phyloP scores from a whole-genome alignment of 352 stramenopile species.

The Globisporangium irregulare region DNA sequence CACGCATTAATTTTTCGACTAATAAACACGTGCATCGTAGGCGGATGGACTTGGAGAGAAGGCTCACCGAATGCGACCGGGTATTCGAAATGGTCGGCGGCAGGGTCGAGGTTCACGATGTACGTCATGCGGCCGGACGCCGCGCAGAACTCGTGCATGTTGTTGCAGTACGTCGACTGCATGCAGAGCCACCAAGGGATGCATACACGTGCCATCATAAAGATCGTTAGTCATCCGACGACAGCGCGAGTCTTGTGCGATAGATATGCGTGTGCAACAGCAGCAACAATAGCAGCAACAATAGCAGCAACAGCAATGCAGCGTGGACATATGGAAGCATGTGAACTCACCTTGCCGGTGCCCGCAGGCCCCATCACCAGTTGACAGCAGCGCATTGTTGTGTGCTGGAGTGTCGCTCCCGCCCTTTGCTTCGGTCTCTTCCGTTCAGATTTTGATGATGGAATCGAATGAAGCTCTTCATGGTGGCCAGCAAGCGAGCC shows the following conservation, averaged over 20 bases:
- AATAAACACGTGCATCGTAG: slow-evolving; percentile 4
- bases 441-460: background rate
- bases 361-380: slow-evolving; percentile 91
- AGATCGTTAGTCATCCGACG: background rate
- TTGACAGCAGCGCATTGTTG: slow-evolving; percentile 83
- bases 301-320: background rate
- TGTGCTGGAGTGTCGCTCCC: slow-evolving; percentile 1
- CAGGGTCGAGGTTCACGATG: slow-evolving; percentile 97
- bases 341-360: slow-evolving; percentile 77
- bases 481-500: background rate
- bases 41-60: background rate
- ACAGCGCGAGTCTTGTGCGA: too few relatives aligned
- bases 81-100: slow-evolving; percentile 90
- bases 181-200: background rate
- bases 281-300: too few relatives aligned
- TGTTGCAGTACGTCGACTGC: slow-evolving; percentile 92
- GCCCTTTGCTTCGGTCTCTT: background rate
- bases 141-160: slow-evolving; percentile 91
- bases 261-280: too few relatives aligned
- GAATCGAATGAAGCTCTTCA: background rate
- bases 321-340: background rate
- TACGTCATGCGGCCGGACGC: slow-evolving; percentile 86
- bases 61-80: slow-evolving; percentile 80
- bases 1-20: background rate
- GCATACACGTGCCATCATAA: too few relatives aligned